Base-by-base conservation (phyloP, 768 basidiomycete genomes). In the Pleurotus citrinopileatus region DNA sequence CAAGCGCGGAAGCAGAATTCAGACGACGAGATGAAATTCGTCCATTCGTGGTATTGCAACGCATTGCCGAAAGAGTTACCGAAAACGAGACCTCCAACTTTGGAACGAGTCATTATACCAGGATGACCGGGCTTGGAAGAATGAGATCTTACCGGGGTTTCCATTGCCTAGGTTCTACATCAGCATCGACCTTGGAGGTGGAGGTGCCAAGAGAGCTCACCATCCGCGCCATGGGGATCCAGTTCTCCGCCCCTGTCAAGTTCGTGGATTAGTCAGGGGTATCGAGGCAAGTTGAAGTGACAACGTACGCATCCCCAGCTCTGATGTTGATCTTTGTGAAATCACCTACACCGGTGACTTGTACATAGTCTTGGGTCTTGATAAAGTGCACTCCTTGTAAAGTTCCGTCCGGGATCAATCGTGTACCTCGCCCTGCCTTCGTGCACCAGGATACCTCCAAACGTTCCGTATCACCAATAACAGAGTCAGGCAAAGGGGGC, bases 31-130 rank as follows among this genome's bases (percentile, higher is more conserved):
- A 92, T 84, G 73, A 92, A 93, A 67, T 78, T 82, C 42, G 88
- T 91, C 92, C 93, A 94, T 65, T 92, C 87, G 60, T 89, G 86
- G 65, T 87, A 79, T 66, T 92, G 72, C 34, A 64, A 63, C 17
- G 55, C 63, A 6, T 60, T 57, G 17, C 81, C 78, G 63, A 85
- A 46, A 20, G 42, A 32, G 51, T 56, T 58, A 12, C 50, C 47
- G 38, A 53, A 60, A 10, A 59, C 47, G 26, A 62, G 55, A 27
- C 59, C 60, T 28, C 60, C 60, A 27, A 60, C 56, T 60, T 15
- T 6, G 34, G 22, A 22, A 29, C 29, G 37, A 19, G 0, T 8
- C 34, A 37, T 34, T 34, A 3, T 34, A 34, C n/a, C 32, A 10
- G 10, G n/a, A 22, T 6, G 6, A 12, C 4, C 7, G 7, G 6